These are phyloP conservation scores for Botrytis elliptica DNA, from an alignment of 2,329 filamentous ascomycete genomes.

Conservation along the genomic window DNA sequence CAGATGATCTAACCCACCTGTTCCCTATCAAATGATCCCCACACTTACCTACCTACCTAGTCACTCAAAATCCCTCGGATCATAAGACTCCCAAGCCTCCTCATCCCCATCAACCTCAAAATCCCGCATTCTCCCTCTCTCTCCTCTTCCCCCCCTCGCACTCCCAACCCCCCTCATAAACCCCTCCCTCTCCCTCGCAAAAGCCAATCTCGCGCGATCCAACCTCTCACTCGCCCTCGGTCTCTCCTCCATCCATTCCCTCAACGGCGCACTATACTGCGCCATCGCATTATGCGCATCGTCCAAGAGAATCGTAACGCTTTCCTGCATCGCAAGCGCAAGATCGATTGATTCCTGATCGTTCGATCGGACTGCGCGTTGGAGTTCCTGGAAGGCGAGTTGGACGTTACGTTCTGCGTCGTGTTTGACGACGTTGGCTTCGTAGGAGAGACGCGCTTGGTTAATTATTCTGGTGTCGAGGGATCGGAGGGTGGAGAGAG, in stretches of 20 bases:
- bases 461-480: neutral
- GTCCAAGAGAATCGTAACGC: neutral
- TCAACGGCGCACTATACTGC: neutral
- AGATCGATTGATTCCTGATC: neutral
- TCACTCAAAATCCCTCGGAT: neutral
- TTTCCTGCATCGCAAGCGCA: neutral
- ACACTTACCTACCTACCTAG: neutral
- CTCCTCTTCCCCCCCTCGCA: no score
- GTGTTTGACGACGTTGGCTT: neutral
- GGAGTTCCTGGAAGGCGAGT: neutral
- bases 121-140: rapidly evolving
- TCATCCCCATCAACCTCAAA: neutral
- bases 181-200: neutral
- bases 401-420: neutral
- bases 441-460: neutral
- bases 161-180: neutral
- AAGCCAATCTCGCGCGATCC: neutral
- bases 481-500: neutral
- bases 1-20: neutral
- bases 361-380: no score
- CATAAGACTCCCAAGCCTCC: neutral
- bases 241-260: neutral
- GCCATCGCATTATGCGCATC: neutral
- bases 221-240: neutral
- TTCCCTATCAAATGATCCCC: neutral